Conservation (phyloP, 2,329 filamentous ascomycete genomes). For the Neofusicoccum sp. region DNA sequence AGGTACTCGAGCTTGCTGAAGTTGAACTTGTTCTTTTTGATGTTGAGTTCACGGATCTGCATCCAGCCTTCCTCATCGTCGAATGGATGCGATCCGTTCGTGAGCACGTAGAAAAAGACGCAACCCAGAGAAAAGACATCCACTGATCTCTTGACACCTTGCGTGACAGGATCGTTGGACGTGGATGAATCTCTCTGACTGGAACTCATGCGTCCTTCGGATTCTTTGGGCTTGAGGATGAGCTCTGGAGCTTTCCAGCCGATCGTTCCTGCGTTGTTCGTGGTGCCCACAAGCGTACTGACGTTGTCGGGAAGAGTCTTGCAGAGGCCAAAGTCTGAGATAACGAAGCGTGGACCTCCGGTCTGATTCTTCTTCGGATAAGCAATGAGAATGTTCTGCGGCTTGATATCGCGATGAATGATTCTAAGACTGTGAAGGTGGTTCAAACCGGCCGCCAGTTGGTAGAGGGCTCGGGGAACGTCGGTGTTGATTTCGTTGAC, state of each 20-base stretch:
- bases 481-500: conserved; percentile 74
- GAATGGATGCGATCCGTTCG: conserved; percentile 88
- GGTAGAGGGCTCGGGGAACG: conserved; percentile 77
- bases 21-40: conserved; percentile 83
- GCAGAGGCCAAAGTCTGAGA: conserved; percentile 96
- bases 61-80: conserved; percentile 94
- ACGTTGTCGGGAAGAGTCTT: conserved; percentile 96
- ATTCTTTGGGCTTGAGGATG: conserved; percentile 61
- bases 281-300: conserved; percentile 92
- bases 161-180: conserved; percentile 49
- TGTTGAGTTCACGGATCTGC: conserved; percentile 83
- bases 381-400: conserved; percentile 91
- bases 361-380: conserved; percentile 68
- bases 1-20: conserved; percentile 72
- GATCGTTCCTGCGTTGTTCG: conserved; percentile 89
- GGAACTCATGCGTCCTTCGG: conserved; percentile 41
- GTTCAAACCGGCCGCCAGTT: conserved; percentile 85
- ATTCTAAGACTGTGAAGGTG: conserved; percentile 91
- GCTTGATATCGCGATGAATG: conserved; percentile 95
- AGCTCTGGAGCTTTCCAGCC: conserved; percentile 97
- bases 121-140: conserved; percentile 97
- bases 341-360: conserved; percentile 78
- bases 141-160: conserved; percentile 90
- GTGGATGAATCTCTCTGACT: conserved; percentile 46
- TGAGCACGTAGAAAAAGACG: conserved; percentile 99